These are phyloP conservation scores for Aspergillus sp. DNA, from an alignment of 2,329 filamentous ascomycete genomes.

Conservation along the genomic window DNA sequence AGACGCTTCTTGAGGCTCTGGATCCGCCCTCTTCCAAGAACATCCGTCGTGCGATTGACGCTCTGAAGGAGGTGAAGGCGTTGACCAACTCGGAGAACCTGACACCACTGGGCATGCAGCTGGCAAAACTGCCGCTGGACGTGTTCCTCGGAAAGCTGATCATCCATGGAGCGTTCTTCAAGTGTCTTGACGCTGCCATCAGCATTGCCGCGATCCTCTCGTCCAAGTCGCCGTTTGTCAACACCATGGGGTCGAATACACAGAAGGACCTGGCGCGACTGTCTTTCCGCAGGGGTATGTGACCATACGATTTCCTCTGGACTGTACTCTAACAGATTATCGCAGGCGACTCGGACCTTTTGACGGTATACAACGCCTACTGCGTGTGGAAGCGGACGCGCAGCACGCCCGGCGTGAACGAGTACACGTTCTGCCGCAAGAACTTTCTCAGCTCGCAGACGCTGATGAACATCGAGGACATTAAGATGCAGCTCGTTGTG, in stretches of 20 bases:
- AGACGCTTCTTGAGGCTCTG: constrained; percentile 80
- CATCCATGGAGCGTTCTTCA: constrained; percentile 79
- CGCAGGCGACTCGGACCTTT: constrained; percentile 77
- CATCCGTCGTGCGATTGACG: constrained; percentile 87
- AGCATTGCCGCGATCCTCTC: constrained; percentile 91
- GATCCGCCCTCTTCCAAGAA: constrained; percentile 91
- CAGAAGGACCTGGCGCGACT: constrained; percentile 78
- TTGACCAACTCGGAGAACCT: constrained; percentile 78
- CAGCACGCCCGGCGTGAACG: constrained; percentile 65
- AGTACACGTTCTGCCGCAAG: constrained; percentile 89
- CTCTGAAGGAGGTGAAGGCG: constrained; percentile 87
- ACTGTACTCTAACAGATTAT: constrained; percentile 6
- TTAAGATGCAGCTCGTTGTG: constrained; percentile 86
- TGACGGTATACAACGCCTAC: constrained; percentile 95
- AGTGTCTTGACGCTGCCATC: constrained; percentile 85
- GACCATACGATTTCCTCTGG: not conserved
- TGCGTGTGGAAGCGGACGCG: constrained; percentile 82
- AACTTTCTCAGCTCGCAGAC: constrained; percentile 91
- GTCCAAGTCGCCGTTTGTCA: constrained; percentile 89
- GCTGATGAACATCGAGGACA: constrained; percentile 86
- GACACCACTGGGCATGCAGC: constrained; percentile 79
- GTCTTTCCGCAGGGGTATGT: constrained; percentile 67
- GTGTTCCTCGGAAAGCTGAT: constrained; percentile 94
- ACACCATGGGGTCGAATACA: constrained; percentile 76
- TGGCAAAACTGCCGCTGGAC: constrained; percentile 86